phyloP scores from a whole-genome alignment of 495 filamentous ascomycete species.

The Penicillium malachiteum region DNA sequence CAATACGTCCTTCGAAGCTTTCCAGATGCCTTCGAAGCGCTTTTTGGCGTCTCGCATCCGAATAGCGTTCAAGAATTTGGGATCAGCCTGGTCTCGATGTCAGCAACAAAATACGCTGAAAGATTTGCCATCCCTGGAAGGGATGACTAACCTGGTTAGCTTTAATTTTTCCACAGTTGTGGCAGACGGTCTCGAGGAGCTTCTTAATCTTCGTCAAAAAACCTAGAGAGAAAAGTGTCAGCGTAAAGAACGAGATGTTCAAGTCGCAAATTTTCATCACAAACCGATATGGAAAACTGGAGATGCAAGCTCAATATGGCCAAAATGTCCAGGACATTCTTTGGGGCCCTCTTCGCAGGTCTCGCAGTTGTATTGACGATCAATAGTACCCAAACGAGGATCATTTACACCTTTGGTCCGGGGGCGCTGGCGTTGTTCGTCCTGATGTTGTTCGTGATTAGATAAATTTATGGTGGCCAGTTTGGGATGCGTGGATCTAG shows the following conservation, averaged over 20 bases:
- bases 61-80: conserved; percentile 77
- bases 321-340: conserved; percentile 96
- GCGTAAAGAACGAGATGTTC: not conserved
- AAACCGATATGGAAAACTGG: conserved; percentile 85
- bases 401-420: conserved; percentile 90
- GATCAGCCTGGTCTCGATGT: conserved; percentile 69
- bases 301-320: conserved; percentile 92
- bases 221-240: conserved; percentile 47
- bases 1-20: conserved; percentile 80
- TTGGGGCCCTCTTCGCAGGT: conserved; percentile 93
- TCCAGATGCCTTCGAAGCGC: conserved; percentile 87
- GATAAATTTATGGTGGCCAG: no score
- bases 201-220: conserved; percentile 99
- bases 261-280: not conserved
- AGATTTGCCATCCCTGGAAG: conserved; percentile 51
- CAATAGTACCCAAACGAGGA: conserved; percentile 89
- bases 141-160: conserved; percentile 89
- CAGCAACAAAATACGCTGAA: conserved; percentile 56
- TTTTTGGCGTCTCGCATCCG: conserved; percentile 84
- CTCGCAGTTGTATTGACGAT: conserved; percentile 87
- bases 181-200: conserved; percentile 94
- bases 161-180: conserved; percentile 94
- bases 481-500: no score
- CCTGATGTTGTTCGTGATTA: conserved; percentile 43
- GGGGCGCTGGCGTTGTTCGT: conserved; percentile 83